phyloP scores from a whole-genome alignment of 805 yeast genomes.

The Cyberlindnera saturnus region DNA sequence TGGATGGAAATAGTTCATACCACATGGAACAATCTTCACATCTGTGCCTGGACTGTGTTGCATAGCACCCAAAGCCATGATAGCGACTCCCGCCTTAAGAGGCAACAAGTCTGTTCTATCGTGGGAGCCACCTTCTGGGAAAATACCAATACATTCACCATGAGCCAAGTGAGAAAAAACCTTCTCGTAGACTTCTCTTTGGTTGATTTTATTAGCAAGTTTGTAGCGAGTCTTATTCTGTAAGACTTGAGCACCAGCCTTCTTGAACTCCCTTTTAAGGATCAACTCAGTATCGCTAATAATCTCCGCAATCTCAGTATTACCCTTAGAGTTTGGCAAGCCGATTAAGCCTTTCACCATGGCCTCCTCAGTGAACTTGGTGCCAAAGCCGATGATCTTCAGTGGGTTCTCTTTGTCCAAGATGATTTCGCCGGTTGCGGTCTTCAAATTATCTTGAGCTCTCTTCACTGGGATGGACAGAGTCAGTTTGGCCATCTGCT shows the following conservation, averaged over 20 bases:
- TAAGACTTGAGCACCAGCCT: constrained; percentile 39
- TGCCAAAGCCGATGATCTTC: constrained; percentile 56
- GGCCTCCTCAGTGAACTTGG: constrained; percentile 55
- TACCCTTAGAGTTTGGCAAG: constrained; percentile 73
- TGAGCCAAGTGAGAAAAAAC: constrained; percentile 80
- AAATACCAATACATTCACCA: constrained; percentile 84
- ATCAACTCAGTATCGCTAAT: constrained; percentile 65
- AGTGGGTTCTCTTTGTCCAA: constrained; percentile 50
- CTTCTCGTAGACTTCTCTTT: constrained; percentile 70
- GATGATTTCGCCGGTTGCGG: constrained; percentile 61
- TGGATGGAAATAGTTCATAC: constrained; percentile 95
- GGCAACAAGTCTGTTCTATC: constrained; percentile 91
- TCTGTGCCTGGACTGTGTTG: constrained; percentile 66
- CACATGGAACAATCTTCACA: constrained; percentile 91
- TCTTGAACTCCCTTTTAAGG: constrained; percentile 65
- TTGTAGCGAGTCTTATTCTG: constrained; percentile 52
- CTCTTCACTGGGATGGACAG: constrained; percentile 87
- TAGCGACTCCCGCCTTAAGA: constrained; percentile 93
- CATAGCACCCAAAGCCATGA: constrained; percentile 96
- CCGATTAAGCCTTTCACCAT: constrained; percentile 63
- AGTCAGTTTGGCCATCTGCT: constrained; percentile 68
- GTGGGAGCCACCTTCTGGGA: constrained; percentile 98
- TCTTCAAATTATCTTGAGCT: constrained; percentile 77
- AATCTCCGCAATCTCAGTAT: constrained; percentile 61
- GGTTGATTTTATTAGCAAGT: constrained; percentile 80